Base-by-base conservation (phyloP, 2,329 filamentous ascomycete genomes). In the Aspergillus melleus region DNA sequence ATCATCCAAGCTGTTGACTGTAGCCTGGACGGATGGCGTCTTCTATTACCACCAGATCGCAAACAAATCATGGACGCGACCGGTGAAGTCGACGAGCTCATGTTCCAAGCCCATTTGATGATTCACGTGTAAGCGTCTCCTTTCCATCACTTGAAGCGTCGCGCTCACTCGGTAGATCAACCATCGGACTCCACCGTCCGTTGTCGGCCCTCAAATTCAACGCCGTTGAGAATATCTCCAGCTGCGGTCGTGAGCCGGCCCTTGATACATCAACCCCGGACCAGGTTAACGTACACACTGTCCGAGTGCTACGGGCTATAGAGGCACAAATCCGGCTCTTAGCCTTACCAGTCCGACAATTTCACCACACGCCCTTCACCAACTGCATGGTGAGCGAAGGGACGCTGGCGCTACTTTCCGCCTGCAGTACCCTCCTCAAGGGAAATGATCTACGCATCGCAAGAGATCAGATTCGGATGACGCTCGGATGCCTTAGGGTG, bases 21-120 rank as follows among this genome's bases (percentile, higher is more conserved):
- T 6, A 68, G 69, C 16, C 62, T 79, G 3, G 72, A 79, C 26
- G 78, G 68, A 8, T 80, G 77, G 77, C 52, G 72, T 1, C 68
- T 78, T 24, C 61, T 79, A 9, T 62, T 80, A 3, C 78, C 78
- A 0, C 64, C 73, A 24, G 57, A 65, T 3, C 69, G 69, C 11
- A 70, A 70, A 19, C 65, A 72, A 12, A 64, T 78, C 36, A 74
- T 79, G 70, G 66, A 24, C 14, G 69, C 46, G n/a, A 19, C 20
- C 6, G 66, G 67, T 2, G 54, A 71, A 63, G 54, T 74, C 5
- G 73, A 76, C 59, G 72, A 74, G 74, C 89, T 96, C 82, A 87
- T 96, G 73, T 96, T 96, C 75, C 90, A 95, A 73, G 92, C 90
- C 0, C 87, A 92, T 64, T 89, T 94, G 83, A 89, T 95, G 66